These are phyloP conservation scores for Lachancea kluyveri DNA, from an alignment of 805 yeast genomes.

Conservation along the genomic window DNA sequence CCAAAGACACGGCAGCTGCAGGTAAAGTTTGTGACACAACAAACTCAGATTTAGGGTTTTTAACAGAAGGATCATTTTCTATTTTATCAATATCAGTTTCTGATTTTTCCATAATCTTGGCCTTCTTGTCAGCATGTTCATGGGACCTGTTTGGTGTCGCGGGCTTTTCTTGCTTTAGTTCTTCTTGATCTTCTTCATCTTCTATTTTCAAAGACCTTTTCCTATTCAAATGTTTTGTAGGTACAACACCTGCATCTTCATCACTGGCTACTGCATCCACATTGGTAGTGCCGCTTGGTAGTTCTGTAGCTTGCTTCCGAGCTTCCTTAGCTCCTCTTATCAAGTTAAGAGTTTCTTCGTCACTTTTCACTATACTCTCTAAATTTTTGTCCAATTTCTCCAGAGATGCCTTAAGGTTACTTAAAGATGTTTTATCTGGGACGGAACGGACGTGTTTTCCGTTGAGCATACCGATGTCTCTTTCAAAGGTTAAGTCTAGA, in stretches of 20 bases:
- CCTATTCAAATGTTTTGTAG: constrained; percentile 9
- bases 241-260: constrained; percentile 17
- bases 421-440: constrained; percentile 35
- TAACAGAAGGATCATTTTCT: constrained; percentile 52
- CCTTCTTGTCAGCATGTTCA: constrained; percentile 2
- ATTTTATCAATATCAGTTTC: constrained; percentile 21
- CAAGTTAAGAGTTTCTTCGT: constrained; percentile 15
- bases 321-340: constrained; percentile 14
- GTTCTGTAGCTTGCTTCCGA: constrained; percentile 5
- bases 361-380: constrained; percentile 19
- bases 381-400: constrained; percentile 23
- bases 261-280: constrained; percentile 18
- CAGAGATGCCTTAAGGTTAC: constrained; percentile 37
- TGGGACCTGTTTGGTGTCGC: constrained; percentile 4
- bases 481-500: constrained; percentile 49
- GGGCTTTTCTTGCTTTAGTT: constrained; percentile 1
- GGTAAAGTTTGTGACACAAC: constrained; percentile 67
- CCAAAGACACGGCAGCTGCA: constrained; percentile 55
- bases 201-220: constrained; percentile 12
- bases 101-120: constrained; percentile 15
- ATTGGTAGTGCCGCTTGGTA: neutral
- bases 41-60: constrained; percentile 71
- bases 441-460: constrained; percentile 48
- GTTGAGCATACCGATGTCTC: constrained; percentile 51
- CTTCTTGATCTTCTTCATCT: constrained; percentile 12